Evolutionary conservation across 2,329 filamentous ascomycete species (phyloP), one percentile per base, ranked within the genome.

Genomic region (Fusarium sp.): DNA sequence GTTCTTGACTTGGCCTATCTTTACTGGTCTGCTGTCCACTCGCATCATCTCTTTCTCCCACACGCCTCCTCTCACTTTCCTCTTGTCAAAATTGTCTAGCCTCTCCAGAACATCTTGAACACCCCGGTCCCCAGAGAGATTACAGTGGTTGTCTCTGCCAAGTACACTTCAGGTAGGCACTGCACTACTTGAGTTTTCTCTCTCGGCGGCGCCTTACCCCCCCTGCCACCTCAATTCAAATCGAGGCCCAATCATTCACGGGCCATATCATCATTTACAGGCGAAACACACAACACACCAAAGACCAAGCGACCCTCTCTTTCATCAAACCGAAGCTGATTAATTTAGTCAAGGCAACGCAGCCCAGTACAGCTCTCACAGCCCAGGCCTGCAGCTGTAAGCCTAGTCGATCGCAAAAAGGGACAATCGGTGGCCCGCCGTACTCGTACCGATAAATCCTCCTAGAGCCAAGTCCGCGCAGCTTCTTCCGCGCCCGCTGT

Each of bases 401-500:
- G 56, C 42, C 33, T 59, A 42, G 33, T 28, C 48, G 55, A 70
- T 60, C 59, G 48, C 61, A 44, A 75, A 55, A 31, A 55, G 51
- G 61, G 41, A 57, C 69, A 63, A 70, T 35, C 56, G 69, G 55
- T 67, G 60, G 42, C 58, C 70, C 62, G 57, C 70, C 58, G 55
- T 63, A 54, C 60, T 45, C 71, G 45, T 55, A 67, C 65, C 58
- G 47, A 62, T 56, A 51, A 51, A 41, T 31, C 56, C 56, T 65
- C 45, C 45, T 49, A 35, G 72, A 67, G 63, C 71, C 68, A 65
- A 75, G 63, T 61, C 65, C 71, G 65, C 69, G 54, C 74, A 70
- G 62, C 76, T 71, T 76, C 72, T 75, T 78, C 77, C 77, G 75
- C 70, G 65, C 70, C 74, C 68, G 69, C 68, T 58, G 64, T 61